Evolutionary conservation across 2,329 filamentous ascomycete genomes (phyloP), one percentile per base, ranked within the genome.

Genomic region (Penicillium crustosum): DNA sequence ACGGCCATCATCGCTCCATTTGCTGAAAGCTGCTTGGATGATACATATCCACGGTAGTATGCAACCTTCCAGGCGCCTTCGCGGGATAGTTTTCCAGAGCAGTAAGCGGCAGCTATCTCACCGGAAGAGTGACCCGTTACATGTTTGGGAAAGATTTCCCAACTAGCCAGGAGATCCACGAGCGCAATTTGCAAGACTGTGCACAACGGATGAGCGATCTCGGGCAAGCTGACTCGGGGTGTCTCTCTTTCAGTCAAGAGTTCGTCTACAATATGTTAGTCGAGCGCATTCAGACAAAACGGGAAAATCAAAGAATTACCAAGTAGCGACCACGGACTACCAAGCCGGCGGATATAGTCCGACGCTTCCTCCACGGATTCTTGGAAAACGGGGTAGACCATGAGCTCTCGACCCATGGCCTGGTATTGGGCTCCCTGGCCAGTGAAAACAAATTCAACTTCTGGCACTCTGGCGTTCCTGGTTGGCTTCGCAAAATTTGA

Each of bases 51-150:
- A 15, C 71, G 64, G 12, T 57, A 66, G 49, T 72, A 74, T 12
- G 70, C 70, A 21, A 64, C 61, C 23, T 64, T 67, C 56, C 68
- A 65, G 3, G 71, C 69, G 15, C 64, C 64, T 36, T 68, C 61
- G 1, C 60, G 60, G 1, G 67, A 63, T 6, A 75, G n/a, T 27
- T 63, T 67, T 3, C 80, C 75, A 1, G 77, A 76, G 4, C 78
- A 78, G 57, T 81, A 82, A 8, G 78, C 77, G 0, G 78, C 78
- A 0, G 76, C 77, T 33, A 81, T 71, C 49, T 74, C 72, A 6
- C 72, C 72, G 2, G 66, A 68, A 0, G 70, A 73, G 38, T 74
- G 72, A 3, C 72, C 70, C 1, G 49, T 55, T 6, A 74, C 72
- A 10, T 53, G 50, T 19, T 41, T 55, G 5, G 72, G 68, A 5